A percentile compares a stretch with the other conserved stretches of the same genome.
phyloP scores from a whole-genome alignment of 805 yeast genomes.

The Zygotorulaspora danielsina region DNA sequence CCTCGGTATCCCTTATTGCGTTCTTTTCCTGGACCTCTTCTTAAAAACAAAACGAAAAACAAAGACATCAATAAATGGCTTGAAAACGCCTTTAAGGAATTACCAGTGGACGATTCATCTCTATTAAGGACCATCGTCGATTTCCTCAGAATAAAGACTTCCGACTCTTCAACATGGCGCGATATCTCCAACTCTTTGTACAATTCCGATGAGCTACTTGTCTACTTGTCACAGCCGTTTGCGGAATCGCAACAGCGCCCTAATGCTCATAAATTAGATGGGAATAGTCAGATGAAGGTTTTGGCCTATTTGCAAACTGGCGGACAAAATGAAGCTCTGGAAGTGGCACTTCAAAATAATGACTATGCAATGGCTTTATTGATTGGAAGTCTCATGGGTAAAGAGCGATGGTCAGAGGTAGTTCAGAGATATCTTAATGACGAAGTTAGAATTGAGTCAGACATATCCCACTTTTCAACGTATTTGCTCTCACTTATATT shows the following conservation, averaged over 20 bases:
- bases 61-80: constrained; percentile 72
- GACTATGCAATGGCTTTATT: constrained; percentile 78
- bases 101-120: constrained; percentile 21
- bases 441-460: constrained; percentile 42
- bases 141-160: constrained; percentile 26
- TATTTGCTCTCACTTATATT: constrained; percentile 51
- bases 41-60: constrained; percentile 48
- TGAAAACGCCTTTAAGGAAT: constrained; percentile 34
- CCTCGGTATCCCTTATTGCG: constrained; percentile 32
- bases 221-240: constrained; percentile 26
- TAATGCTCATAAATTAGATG: constrained; percentile 42
- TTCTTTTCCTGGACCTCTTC: constrained; percentile 50
- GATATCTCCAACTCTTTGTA: constrained; percentile 35
- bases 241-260: constrained; percentile 16
- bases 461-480: constrained; percentile 35
- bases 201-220: constrained; percentile 30
- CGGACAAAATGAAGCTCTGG: constrained; percentile 60
- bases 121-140: constrained; percentile 24
- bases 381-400: constrained; percentile 62
- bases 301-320: constrained; percentile 52
- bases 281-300: constrained; percentile 29
- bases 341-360: constrained; percentile 53
- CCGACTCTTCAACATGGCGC: constrained; percentile 29
- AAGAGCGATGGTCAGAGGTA: constrained; percentile 53
- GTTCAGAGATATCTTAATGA: constrained; percentile 54